phyloP scores from a whole-genome alignment of 768 basidiomycete genomes.

The Agaricus blazei region DNA sequence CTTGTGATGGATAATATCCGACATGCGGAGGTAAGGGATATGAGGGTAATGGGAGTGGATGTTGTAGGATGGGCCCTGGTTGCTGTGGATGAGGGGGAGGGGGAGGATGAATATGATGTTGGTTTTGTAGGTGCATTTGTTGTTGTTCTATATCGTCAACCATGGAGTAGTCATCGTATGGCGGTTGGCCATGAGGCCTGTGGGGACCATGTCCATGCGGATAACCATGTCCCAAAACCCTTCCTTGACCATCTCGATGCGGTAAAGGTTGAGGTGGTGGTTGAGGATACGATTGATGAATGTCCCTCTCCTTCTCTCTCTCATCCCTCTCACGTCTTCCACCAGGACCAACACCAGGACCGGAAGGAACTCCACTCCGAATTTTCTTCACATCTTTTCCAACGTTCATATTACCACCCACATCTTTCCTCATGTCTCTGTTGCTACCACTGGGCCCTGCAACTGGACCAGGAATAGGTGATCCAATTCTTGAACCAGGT shows the following conservation, averaged over 20 bases:
- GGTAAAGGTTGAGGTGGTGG: conserved; percentile 9
- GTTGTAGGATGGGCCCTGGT: conserved; percentile 6
- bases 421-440: conserved; percentile 1
- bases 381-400: conserved; percentile 9
- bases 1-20: conserved; percentile 7
- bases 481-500: conserved; percentile 7
- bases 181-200: conserved; percentile 1
- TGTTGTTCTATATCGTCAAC: conserved; percentile 9
- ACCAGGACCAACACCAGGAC: background rate
- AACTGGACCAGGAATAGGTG: conserved; percentile 7
- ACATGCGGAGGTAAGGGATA: background rate
- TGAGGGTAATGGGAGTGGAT: background rate
- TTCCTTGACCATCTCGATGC: conserved; percentile 10
- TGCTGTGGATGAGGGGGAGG: conserved; percentile 10
- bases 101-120: conserved; percentile 8
- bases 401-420: background rate
- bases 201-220: conserved; percentile 5
- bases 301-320: conserved; percentile 10
- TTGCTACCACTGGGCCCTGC: conserved; percentile 1
- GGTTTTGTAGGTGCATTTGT: conserved; percentile 9
- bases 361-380: conserved; percentile 1
- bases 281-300: conserved; percentile 11
- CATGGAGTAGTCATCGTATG: conserved; percentile 4
- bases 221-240: conserved; percentile 14
- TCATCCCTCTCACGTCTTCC: conserved; percentile 9